Percentiles rank a stretch among this genome's conserved stretches.
Evolutionary conservation across 768 basidiomycete species (phyloP).

Genomic region (Suillus spraguei): DNA sequence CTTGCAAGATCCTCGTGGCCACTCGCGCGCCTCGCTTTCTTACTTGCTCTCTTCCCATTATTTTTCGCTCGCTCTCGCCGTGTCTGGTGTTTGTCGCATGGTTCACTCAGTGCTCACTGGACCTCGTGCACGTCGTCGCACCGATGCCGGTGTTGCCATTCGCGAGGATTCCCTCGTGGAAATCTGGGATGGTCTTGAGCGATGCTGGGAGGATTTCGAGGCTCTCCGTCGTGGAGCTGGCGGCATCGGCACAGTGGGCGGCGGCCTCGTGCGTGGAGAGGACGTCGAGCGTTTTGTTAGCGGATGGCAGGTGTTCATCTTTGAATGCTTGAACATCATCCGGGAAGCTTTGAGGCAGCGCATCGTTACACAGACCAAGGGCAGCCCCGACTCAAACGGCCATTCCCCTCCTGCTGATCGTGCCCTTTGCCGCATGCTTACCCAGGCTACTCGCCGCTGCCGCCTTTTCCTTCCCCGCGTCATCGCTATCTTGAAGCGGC

Average conservation of each 20-base stretch:
- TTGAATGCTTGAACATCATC: conserved; percentile 89
- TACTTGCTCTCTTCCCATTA: conserved; percentile 60
- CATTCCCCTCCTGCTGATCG: conserved; percentile 48
- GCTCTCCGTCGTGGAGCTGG: conserved; percentile 49
- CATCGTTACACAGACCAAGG: conserved; percentile 40
- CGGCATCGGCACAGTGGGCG: conserved; percentile 42
- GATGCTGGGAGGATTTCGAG: conserved; percentile 86
- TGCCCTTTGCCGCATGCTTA: conserved; percentile 49
- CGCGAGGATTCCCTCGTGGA: conserved; percentile 68
- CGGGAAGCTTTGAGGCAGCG: conserved; percentile 79
- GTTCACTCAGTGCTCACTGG: conserved; percentile 83
- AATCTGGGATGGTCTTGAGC: conserved; percentile 85
- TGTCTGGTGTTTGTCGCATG: conserved; percentile 76
- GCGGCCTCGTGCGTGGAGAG: conserved; percentile 42
- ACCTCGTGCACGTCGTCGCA: conserved; percentile 62
- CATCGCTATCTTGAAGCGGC: conserved; percentile 52
- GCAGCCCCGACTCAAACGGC: conserved; percentile 38
- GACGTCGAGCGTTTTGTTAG: conserved; percentile 72
- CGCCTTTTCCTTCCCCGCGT: conserved; percentile 51
- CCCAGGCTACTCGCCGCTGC: conserved; percentile 51
- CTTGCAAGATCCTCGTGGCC: conserved; percentile 23
- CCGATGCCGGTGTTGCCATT: conserved; percentile 52
- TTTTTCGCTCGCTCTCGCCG: conserved; percentile 70
- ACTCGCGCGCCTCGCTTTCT: conserved; percentile 40
- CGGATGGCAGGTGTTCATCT: conserved; percentile 92